These are phyloP conservation scores for Harringtonia lauricola DNA, from an alignment of 2,329 filamentous ascomycete species.

Conservation along the genomic window DNA sequence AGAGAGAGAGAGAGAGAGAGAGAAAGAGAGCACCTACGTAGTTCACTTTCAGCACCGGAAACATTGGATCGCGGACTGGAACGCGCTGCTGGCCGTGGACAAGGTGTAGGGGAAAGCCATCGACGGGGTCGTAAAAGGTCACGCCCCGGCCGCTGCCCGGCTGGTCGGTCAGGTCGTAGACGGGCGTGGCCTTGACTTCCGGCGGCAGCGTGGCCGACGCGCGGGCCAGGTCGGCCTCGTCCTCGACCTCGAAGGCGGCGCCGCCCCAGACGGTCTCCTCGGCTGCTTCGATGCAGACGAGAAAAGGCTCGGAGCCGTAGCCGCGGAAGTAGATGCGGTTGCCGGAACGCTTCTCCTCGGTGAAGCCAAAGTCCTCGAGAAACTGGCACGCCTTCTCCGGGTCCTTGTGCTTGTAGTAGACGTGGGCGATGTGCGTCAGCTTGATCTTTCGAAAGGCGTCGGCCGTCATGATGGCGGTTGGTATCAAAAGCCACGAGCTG, in stretches of 20 bases:
- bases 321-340: slow-evolving; percentile 47
- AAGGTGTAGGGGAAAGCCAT: slow-evolving; percentile 46
- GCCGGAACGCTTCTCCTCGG: slow-evolving; percentile 23
- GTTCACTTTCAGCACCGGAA: slow-evolving; percentile 33
- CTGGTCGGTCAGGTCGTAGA: slow-evolving; percentile 36
- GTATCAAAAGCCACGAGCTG: too few species aligned
- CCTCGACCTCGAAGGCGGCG: slow-evolving; percentile 45
- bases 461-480: slow-evolving; percentile 12
- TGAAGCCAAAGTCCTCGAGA: slow-evolving; percentile 37
- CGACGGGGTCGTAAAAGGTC: slow-evolving; percentile 39
- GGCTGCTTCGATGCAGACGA: slow-evolving; percentile 41
- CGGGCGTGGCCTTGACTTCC: slow-evolving; percentile 33
- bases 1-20: neutral
- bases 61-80: slow-evolving; percentile 26
- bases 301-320: slow-evolving; percentile 48
- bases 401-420: slow-evolving; percentile 36
- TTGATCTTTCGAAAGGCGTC: slow-evolving; percentile 20
- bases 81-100: slow-evolving; percentile 39
- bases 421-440: slow-evolving; percentile 29
- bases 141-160: slow-evolving; percentile 45
- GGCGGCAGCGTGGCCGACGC: slow-evolving; percentile 34
- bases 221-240: slow-evolving; percentile 39
- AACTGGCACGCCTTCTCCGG: slow-evolving; percentile 29
- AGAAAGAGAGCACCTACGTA: slow-evolving; percentile 17
- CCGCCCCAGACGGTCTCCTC: slow-evolving; percentile 42